These are phyloP conservation scores for Aspergillus campestris DNA, from an alignment of 495 filamentous ascomycete species.

Conservation along the genomic window DNA sequence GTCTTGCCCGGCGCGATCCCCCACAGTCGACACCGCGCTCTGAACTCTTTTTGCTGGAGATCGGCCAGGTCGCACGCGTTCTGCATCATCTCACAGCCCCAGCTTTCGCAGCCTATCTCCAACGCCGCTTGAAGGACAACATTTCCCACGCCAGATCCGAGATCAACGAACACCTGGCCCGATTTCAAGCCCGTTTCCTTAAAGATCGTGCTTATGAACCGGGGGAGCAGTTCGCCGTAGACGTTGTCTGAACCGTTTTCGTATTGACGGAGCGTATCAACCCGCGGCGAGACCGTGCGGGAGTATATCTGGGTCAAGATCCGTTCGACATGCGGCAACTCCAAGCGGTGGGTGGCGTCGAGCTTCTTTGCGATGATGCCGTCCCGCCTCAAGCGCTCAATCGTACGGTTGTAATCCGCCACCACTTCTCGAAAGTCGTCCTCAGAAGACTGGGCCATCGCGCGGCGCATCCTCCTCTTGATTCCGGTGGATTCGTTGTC, in stretches of 20 bases:
- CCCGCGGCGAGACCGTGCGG: conserved; percentile 82
- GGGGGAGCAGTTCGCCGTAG: conserved; percentile 85
- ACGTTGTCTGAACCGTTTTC: conserved; percentile 83
- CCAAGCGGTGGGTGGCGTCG: conserved; percentile 52
- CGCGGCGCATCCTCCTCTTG: conserved; percentile 60
- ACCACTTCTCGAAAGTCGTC: conserved; percentile 60
- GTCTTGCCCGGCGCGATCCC: conserved; percentile 72
- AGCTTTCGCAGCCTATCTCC: conserved; percentile 87
- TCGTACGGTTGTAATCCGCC: conserved; percentile 63
- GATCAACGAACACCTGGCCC: conserved; percentile 79
- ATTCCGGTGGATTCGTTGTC: conserved; percentile 66
- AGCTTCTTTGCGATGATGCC: conserved; percentile 65
- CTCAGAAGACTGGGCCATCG: conserved; percentile 54
- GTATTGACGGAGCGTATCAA: conserved; percentile 72
- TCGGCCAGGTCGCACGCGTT: conserved; percentile 79
- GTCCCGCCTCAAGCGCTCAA: conserved; percentile 49
- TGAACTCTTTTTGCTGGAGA: conserved; percentile 79
- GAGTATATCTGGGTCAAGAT: conserved; percentile 86
- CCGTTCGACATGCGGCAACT: conserved; percentile 61
- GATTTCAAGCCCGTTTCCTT: conserved; percentile 69
- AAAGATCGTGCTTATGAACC: conserved; percentile 73
- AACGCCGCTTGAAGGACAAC: conserved; percentile 91
- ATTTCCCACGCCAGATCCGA: conserved; percentile 92
- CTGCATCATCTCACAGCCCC: conserved; percentile 93
- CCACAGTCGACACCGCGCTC: conserved; percentile 78